Percentiles rank a stretch among this genome's conserved stretches.
Conservation (phyloP, 2,329 filamentous ascomycete species). For the Epichloe brachyelytri region DNA sequence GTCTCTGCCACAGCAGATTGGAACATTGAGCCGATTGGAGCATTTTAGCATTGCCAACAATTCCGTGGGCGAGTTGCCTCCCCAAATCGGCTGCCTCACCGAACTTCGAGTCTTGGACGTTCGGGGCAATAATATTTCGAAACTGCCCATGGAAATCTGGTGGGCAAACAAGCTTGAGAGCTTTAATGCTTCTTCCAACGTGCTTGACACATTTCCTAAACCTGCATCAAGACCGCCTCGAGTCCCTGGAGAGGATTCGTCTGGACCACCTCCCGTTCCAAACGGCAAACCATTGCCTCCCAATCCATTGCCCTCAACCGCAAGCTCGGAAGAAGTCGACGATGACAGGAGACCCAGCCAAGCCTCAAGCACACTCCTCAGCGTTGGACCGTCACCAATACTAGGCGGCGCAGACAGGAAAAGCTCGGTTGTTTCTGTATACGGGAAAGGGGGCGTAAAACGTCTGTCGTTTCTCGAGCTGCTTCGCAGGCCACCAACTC, state of each 20-base stretch:
- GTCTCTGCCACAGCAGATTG: constrained; percentile 73
- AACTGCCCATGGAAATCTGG: constrained; percentile 89
- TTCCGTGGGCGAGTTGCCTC: constrained; percentile 66
- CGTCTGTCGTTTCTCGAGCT: constrained; percentile 63
- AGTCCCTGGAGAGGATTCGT: constrained; percentile 36
- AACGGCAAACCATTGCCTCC: constrained; percentile 29
- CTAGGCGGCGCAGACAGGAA: constrained; percentile 53
- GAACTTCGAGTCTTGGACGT: constrained; percentile 81
- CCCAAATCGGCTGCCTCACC: constrained; percentile 75
- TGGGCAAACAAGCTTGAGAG: constrained; percentile 82
- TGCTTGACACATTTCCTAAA: constrained; percentile 83
- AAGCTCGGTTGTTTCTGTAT: constrained; percentile 70
- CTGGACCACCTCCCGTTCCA: constrained; percentile 20
- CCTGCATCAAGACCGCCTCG: constrained; percentile 59
- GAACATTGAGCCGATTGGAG: constrained; percentile 69
- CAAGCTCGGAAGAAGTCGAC: constrained; percentile 67
- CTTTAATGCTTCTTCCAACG: constrained; percentile 89
- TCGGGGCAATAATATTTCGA: constrained; percentile 83
- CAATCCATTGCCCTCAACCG: constrained; percentile 40
- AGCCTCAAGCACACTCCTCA: constrained; percentile 62
- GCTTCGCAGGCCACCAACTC: constrained; percentile 32
- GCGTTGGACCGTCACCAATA: constrained; percentile 60
- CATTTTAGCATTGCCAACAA: constrained; percentile 93
- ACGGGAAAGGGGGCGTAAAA: constrained; percentile 73
- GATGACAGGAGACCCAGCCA: constrained; percentile 69